Evolutionary conservation across 2,329 filamentous ascomycete genomes (phyloP), one percentile per base, ranked within the genome.

Genomic region (Phaeoacremonium minimum): DNA sequence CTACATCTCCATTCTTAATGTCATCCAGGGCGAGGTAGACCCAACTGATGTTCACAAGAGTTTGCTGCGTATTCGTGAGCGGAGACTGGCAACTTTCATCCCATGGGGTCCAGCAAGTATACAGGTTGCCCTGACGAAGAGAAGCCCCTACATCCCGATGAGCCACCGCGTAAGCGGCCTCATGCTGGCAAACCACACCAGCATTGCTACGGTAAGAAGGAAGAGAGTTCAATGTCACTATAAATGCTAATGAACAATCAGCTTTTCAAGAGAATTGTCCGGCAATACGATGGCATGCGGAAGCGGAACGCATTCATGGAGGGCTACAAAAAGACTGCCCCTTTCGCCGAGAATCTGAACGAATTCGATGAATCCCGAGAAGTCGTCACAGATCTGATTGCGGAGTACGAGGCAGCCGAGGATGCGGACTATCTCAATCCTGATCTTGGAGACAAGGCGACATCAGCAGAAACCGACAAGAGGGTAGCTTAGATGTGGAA

Each of bases 31-130:
- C 53, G 93, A 98, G 61, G 93, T 94, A 28, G 94, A 98, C 57
- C 91, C 93, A 7, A 97, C 91, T 4, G 94, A 98, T 63, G 87
- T 98, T 38, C 93, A 98, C 71, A 98, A 98, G 76, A 97, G 91
- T 46, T 71, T 98, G 40, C 79, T 98, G 40, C 87, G 93, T 46
- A 98, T 98, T 55, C 84, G 93, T 33, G 93, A 98, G 69, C 84
- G 93, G 33, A 82, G 88, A 41, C 75, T 98, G 36, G 94, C 93
- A 8, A 94, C 88, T 0, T 98, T 98, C 56, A 98, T 98, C 45
- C 93, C 94, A 8, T 98, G 93, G 93, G 93, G 93, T 0, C 93
- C 93, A 1, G 93, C 93, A 18, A 95, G 88, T 55, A 98, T 98
- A 46, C 93, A 98, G 63, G 93, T 98, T 11, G 94, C 93, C 4